phyloP scores from a whole-genome alignment of 148 eudicot genomes.

The Rhododendron simsii region DNA sequence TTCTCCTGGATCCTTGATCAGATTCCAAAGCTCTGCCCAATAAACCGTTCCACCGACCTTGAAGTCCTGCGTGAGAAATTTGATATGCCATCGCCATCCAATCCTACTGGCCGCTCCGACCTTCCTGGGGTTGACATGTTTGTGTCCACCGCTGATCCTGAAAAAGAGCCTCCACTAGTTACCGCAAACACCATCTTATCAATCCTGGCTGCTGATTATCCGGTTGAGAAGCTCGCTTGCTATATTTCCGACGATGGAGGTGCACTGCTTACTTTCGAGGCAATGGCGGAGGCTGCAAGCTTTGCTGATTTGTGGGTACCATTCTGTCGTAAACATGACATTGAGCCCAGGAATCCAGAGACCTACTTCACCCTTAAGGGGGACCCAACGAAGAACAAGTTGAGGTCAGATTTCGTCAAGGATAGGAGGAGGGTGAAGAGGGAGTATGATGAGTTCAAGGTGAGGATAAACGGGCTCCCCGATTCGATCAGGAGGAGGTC shows the following conservation, averaged over 20 bases:
- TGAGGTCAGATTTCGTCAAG: slow-evolving; percentile 70
- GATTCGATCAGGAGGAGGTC: slow-evolving; percentile 85
- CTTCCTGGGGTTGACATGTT: slow-evolving; percentile 78
- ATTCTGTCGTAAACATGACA: slow-evolving; percentile 76
- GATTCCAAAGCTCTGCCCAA: slow-evolving; percentile 65
- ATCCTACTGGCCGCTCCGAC: slow-evolving; percentile 84
- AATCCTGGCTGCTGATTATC: slow-evolving; percentile 70
- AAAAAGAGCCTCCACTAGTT: slow-evolving; percentile 75
- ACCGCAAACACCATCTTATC: slow-evolving; percentile 90
- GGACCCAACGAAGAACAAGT: slow-evolving; percentile 81
- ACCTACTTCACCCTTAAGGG: slow-evolving; percentile 62
- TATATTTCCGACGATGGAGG: slow-evolving; percentile 90
- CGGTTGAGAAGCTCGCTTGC: slow-evolving; percentile 73
- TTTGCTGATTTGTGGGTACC: slow-evolving; percentile 94
- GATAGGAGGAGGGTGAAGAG: slow-evolving; percentile 84
- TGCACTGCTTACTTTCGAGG: slow-evolving; percentile 74
- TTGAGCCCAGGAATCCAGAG: slow-evolving; percentile 87
- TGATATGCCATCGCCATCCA: slow-evolving; percentile 62
- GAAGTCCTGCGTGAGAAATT: slow-evolving; percentile 63
- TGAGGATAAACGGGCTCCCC: slow-evolving; percentile 74
- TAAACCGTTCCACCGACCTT: slow-evolving; percentile 61
- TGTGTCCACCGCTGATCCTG: slow-evolving; percentile 89
- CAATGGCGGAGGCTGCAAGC: slow-evolving; percentile 89
- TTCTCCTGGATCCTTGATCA: slow-evolving; percentile 90
- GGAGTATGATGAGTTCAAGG: slow-evolving; percentile 88